Evolutionary conservation across 163 green algal genomes (phyloP).

Genomic region (Prototheca cutis): DNA sequence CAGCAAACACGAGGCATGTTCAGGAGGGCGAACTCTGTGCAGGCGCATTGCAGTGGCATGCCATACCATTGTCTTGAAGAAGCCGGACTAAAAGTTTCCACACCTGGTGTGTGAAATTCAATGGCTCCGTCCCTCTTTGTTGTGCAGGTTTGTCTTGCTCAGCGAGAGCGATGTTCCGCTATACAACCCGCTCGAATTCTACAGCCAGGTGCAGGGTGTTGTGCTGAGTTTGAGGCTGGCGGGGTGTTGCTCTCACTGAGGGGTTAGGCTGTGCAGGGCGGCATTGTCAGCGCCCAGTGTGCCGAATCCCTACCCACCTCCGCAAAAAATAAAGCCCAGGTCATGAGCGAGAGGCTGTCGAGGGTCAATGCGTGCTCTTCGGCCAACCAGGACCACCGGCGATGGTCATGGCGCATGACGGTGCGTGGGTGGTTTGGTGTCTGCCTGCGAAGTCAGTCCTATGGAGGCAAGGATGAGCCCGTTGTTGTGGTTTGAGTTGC

Average conservation of each 20-base stretch:
- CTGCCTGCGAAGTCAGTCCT: too few relatives aligned
- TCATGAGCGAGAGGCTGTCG: constrained; percentile 25
- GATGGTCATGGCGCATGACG: constrained; percentile 14
- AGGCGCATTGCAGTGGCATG: too few relatives aligned
- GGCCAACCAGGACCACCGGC: not conserved
- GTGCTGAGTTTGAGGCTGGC: not conserved
- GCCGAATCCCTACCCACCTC: too few relatives aligned
- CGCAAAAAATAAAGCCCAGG: too few relatives aligned
- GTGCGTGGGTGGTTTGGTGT: too few relatives aligned
- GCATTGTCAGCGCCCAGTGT: not conserved
- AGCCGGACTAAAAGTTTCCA: not conserved
- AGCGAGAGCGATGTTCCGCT: constrained; percentile 45
- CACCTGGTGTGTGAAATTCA: not conserved
- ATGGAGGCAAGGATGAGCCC: not conserved
- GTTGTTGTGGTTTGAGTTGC: not conserved
- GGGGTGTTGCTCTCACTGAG: not conserved
- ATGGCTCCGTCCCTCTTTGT: not conserved
- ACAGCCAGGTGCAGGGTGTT: constrained; percentile 36
- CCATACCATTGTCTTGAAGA: too few relatives aligned
- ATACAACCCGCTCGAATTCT: constrained; percentile 38
- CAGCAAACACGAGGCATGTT: constrained; percentile 23
- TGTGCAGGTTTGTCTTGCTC: constrained; percentile 44
- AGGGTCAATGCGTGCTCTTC: constrained; percentile 35
- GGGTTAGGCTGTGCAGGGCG: not conserved
- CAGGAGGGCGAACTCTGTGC: not conserved